Evolutionary conservation across 2,329 filamentous ascomycete genomes (phyloP), one percentile per base, ranked within the genome.

Genomic region (Pseudogymnoascus sp.): DNA sequence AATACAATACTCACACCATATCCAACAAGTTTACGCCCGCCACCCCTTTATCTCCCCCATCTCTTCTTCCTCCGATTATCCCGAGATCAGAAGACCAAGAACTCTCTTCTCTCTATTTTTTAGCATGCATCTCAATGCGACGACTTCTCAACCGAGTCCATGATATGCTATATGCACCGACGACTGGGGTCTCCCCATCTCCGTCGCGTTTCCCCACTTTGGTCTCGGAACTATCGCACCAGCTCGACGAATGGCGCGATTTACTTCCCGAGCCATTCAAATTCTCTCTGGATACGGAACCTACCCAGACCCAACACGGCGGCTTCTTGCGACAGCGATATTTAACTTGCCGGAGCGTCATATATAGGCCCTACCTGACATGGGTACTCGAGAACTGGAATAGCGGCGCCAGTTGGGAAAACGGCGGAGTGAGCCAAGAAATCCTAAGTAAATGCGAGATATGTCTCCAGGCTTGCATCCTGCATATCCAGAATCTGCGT

Each of bases 61-160:
- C 50, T 33, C 50, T 33, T 33, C 50, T 56, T 6, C 50, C 50
- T 56, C 50, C 5, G 26, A 31, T 40, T 31, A 56, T 60, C 40
- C 50, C 59, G 19, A 62, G 65, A 28, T 43, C 65, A 1, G 66
- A 68, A 41, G 67, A 68, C 7, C 76, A 79, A 61, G 78, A 83
- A 65, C 75, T 79, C 35, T 81, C 80, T 0, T 79, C 80, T 0
- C 74, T 83, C 0, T 83, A 83, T 67, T 82, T 83, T 60, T 72
- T 83, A 1, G 81, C 81, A 1, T 83, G 80, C 37, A 82, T 83
- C 31, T 82, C 77, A 1, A 81, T 81, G 75, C 73, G 80, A 0
- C 74, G 79, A 1, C 72, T 81, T 0, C 72, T 82, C 1, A 81
- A 81, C 64, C 73, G 79, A 14, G 78, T 81, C 0, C 50, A 82